These are phyloP conservation scores for Eremothecium coryli DNA, from an alignment of 1,139 yeast genomes.

Conservation along the genomic window DNA sequence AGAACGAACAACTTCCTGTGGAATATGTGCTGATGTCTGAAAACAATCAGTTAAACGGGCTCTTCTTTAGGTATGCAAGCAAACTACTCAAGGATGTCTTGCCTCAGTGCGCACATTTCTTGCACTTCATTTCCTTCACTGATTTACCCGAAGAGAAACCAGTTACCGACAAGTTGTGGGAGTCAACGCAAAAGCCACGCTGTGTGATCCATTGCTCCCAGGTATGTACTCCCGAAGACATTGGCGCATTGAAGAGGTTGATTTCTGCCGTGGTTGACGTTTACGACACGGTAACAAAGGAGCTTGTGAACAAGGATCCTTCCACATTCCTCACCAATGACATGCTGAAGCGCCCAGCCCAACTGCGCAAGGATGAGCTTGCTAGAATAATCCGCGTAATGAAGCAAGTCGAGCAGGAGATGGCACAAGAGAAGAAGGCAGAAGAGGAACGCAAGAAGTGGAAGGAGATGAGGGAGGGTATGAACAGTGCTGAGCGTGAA, in stretches of 20 bases:
- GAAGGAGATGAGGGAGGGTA: conserved; percentile 34
- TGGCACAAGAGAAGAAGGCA: conserved; percentile 67
- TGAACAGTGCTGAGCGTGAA: conserved; percentile 65
- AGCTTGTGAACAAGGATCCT: conserved; percentile 27
- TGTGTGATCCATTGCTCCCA: conserved; percentile 24
- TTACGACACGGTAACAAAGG: conserved; percentile 37
- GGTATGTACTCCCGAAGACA: conserved; percentile 19
- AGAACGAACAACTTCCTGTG: conserved; percentile 56
- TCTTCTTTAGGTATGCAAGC: conserved; percentile 40
- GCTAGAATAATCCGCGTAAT: conserved; percentile 53
- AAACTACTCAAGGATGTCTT: conserved; percentile 42
- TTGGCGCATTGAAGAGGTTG: conserved; percentile 26
- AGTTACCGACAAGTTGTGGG: conserved; percentile 32
- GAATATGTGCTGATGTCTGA: conserved; percentile 87
- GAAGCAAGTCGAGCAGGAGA: conserved; percentile 42
- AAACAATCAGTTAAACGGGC: conserved; percentile 67
- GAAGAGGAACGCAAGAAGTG: conserved; percentile 46
- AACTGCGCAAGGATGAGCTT: conserved; percentile 36
- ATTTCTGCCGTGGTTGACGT: conserved; percentile 30
- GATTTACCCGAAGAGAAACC: conserved; percentile 76
- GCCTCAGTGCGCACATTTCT: conserved; percentile 40
- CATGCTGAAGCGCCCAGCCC: conserved; percentile 62
- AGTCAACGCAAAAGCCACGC: conserved; percentile 47
- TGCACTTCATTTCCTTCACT: conserved; percentile 67
- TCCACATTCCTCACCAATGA: conserved; percentile 38